phyloP scores from a whole-genome alignment of 2,329 filamentous ascomycete genomes.

The Aspergillus amoenus region DNA sequence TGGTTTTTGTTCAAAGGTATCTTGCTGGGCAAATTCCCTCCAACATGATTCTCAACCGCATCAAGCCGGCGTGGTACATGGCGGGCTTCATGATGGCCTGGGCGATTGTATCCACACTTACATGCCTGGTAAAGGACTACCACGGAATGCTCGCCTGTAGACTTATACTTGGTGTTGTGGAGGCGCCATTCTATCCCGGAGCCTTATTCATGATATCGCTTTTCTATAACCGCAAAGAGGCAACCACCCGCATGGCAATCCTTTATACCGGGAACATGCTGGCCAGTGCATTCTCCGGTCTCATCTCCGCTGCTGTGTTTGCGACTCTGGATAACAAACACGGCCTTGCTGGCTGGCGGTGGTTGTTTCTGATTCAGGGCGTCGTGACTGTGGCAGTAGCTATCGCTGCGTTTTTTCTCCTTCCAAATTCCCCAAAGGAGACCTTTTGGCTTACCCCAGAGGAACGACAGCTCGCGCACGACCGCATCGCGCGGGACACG shows the following conservation, averaged over 20 bases:
- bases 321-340: constrained; percentile 27
- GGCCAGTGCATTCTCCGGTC: constrained; percentile 15
- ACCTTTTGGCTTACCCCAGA: constrained; percentile 48
- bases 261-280: constrained; percentile 32
- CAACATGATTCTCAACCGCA: constrained; percentile 42
- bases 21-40: constrained; percentile 35
- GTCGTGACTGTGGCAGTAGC: constrained; percentile 39
- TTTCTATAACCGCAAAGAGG: constrained; percentile 64
- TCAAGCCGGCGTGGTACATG: constrained; percentile 28
- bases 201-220: constrained; percentile 63
- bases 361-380: constrained; percentile 61
- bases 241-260: constrained; percentile 40
- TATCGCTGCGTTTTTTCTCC: constrained; percentile 37
- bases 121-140: constrained; percentile 14
- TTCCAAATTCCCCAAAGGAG: constrained; percentile 43
- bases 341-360: constrained; percentile 44
- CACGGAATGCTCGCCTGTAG: constrained; percentile 31
- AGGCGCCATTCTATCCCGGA: constrained; percentile 57
- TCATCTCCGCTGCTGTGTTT: constrained; percentile 24
- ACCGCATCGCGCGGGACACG: constrained; percentile 53
- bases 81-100: constrained; percentile 19
- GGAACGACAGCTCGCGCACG: constrained; percentile 50
- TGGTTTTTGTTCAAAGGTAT: constrained; percentile 7
- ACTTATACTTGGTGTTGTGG: constrained; percentile 35
- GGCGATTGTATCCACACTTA: constrained; percentile 17